Percentiles rank a stretch among this genome's conserved stretches.
phyloP scores from a whole-genome alignment of 2,329 filamentous ascomycete species.

The Claviceps paspali region DNA sequence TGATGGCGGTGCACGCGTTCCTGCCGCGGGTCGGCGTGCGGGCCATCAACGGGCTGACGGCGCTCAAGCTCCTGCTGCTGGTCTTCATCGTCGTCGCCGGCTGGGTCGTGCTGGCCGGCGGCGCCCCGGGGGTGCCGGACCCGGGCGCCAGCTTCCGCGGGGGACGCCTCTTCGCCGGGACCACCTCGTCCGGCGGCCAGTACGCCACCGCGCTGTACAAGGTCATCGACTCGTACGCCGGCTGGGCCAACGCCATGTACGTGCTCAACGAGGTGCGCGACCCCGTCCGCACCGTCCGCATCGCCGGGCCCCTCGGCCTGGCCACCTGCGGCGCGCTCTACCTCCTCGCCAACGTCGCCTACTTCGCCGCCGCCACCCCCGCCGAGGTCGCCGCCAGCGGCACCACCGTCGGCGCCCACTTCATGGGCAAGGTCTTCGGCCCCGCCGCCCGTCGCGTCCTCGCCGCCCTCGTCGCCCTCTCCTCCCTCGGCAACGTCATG shows the following conservation, averaged over 20 bases:
- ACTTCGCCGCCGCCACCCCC: conserved; percentile 48
- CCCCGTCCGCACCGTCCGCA: conserved; percentile 35
- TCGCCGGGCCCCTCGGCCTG: conserved; percentile 43
- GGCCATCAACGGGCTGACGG: conserved; percentile 41
- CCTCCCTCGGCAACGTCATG: conserved; percentile 46
- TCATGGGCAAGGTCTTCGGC: conserved; percentile 48
- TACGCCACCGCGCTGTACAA: conserved; percentile 43
- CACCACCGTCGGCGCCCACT: conserved; percentile 43
- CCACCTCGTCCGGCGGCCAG: conserved; percentile 21
- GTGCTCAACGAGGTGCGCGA: conserved; percentile 42
- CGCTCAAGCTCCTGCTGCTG: conserved; percentile 45
- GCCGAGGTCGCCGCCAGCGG: conserved; percentile 40
- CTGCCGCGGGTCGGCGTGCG: conserved; percentile 45
- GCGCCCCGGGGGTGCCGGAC: conserved; percentile 29
- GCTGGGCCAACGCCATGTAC: conserved; percentile 50
- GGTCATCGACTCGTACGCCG: conserved; percentile 46
- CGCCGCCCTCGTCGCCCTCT: conserved; percentile 43
- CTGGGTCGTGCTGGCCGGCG: conserved; percentile 36
- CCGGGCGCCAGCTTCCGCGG: conserved; percentile 41
- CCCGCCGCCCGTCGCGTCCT: conserved; percentile 32
- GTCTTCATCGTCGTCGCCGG: conserved; percentile 47
- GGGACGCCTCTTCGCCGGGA: conserved; percentile 30
- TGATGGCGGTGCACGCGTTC: no score
- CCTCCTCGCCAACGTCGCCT: conserved; percentile 48
- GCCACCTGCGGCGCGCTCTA: conserved; percentile 45